Evolutionary conservation across 164 flowering plant genomes (phyloP).

Genomic region (Annona cherimola): DNA sequence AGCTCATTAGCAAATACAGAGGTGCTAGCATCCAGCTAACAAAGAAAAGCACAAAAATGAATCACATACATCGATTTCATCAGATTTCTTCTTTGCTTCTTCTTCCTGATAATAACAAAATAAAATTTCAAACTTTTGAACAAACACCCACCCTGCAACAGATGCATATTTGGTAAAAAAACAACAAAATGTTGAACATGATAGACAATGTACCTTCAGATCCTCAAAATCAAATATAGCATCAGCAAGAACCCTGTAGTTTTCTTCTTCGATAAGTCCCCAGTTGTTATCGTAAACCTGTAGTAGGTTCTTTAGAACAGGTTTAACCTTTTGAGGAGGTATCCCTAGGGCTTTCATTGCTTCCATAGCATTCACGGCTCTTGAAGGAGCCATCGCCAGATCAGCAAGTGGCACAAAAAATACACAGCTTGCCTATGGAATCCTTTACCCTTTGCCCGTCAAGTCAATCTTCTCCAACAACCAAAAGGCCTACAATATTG

Average conservation of each 20-base stretch:
- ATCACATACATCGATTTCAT: slow-evolving; percentile 6
- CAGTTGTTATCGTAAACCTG: slow-evolving; percentile 48
- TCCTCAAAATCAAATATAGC: slow-evolving; percentile 62
- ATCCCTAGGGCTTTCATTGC: slow-evolving; percentile 55
- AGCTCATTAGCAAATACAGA: slow-evolving; percentile 2
- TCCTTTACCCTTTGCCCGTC: neutral
- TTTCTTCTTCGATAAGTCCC: slow-evolving; percentile 74
- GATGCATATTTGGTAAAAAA: too few species aligned
- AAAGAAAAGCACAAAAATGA: neutral
- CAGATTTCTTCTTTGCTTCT: slow-evolving; percentile 17
- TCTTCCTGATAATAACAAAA: slow-evolving; percentile 21
- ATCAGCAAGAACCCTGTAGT: slow-evolving; percentile 69
- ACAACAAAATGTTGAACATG: neutral
- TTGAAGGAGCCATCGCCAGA: slow-evolving; percentile 17
- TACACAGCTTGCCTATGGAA: neutral
- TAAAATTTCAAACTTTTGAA: neutral
- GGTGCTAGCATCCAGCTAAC: neutral
- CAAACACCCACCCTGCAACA: neutral
- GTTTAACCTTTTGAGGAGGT: slow-evolving; percentile 27
- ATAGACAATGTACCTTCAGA: slow-evolving; percentile 28
- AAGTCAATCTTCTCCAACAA: neutral
- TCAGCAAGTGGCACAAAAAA: neutral
- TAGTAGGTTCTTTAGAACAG: slow-evolving; percentile 40
- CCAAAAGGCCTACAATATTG: neutral
- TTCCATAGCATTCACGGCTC: slow-evolving; percentile 30